Conservation (phyloP, 108 stramenopile species). For the Asterionellopsis glacialis region DNA sequence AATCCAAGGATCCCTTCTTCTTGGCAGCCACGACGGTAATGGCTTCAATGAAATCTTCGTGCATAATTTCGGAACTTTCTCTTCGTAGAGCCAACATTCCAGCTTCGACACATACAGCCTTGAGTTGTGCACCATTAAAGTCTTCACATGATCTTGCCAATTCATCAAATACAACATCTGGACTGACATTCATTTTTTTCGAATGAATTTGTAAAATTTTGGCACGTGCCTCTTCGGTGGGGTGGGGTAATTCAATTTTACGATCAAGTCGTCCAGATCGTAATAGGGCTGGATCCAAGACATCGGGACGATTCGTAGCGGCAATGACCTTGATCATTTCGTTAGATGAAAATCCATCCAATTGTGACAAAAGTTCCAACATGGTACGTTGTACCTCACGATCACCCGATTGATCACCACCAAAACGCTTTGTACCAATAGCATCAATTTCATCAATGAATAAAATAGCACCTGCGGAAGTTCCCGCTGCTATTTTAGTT, state of each 20-base stretch:
- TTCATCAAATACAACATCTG: slow-evolving; percentile 39
- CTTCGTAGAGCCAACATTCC: slow-evolving; percentile 66
- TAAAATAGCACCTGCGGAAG: slow-evolving; percentile 76
- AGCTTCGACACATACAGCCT: slow-evolving; percentile 69
- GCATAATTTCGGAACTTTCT: slow-evolving; percentile 31
- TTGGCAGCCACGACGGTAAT: slow-evolving; percentile 93
- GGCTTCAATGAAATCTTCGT: slow-evolving; percentile 57
- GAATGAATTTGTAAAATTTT: slow-evolving; percentile 88
- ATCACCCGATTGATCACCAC: slow-evolving; percentile 64
- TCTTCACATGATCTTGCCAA: slow-evolving; percentile 37
- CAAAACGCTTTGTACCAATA: slow-evolving; percentile 68
- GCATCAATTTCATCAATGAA: slow-evolving; percentile 99
- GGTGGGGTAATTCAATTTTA: slow-evolving; percentile 82
- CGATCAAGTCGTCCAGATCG: slow-evolving; percentile 88
- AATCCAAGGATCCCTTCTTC: slow-evolving; percentile 97
- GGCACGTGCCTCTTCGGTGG: slow-evolving; percentile 73
- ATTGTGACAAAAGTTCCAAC: slow-evolving; percentile 90
- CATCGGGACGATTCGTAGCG: slow-evolving; percentile 87
- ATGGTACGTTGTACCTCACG: slow-evolving; percentile 91
- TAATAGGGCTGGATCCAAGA: slow-evolving; percentile 92
- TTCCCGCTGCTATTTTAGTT: slow-evolving; percentile 86
- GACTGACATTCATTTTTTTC: slow-evolving; percentile 32
- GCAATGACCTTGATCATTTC: slow-evolving; percentile 86
- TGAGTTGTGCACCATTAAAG: slow-evolving; percentile 79
- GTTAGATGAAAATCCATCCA: slow-evolving; percentile 83